These are phyloP conservation scores for Aspergillus homomorphus DNA, from an alignment of 495 filamentous ascomycete genomes.

Conservation along the genomic window DNA sequence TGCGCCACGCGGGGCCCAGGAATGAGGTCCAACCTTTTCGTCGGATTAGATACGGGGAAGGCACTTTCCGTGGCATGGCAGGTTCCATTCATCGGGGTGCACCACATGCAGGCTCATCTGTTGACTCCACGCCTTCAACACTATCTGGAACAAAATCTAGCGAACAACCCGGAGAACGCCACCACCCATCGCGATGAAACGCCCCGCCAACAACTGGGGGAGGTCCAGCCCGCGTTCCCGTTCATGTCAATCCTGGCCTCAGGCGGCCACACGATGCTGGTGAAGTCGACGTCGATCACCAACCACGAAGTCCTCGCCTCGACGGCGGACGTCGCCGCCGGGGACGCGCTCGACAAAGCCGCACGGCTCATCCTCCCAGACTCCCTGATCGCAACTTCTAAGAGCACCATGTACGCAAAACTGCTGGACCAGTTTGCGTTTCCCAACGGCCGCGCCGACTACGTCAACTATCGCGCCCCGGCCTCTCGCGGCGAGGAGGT, in stretches of 20 bases:
- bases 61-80: conserved; percentile 81
- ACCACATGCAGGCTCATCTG: conserved; percentile 97
- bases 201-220: neutral
- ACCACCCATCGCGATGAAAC: neutral
- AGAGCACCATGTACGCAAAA: conserved; percentile 72
- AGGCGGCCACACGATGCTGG: conserved; percentile 85
- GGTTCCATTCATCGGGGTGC: conserved; percentile 75
- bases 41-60: conserved; percentile 82
- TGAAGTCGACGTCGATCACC: conserved; percentile 62
- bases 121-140: conserved; percentile 79
- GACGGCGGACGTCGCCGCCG: conserved; percentile 72
- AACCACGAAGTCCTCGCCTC: conserved; percentile 70
- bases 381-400: conserved; percentile 37
- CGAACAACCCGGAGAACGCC: neutral
- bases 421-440: conserved; percentile 72
- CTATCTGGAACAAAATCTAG: conserved; percentile 44
- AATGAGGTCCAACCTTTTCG: conserved; percentile 70
- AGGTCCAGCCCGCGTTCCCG: conserved; percentile 55
- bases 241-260: conserved; percentile 89
- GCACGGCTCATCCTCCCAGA: conserved; percentile 69
- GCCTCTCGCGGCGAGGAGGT: conserved; percentile 50
- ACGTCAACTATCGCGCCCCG: conserved; percentile 58
- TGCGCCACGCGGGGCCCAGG: conserved; percentile 86
- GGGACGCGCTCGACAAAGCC: conserved; percentile 81
- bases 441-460: conserved; percentile 44